Conservation (phyloP, 345 rosid genomes). For the Euphorbia peplus region DNA sequence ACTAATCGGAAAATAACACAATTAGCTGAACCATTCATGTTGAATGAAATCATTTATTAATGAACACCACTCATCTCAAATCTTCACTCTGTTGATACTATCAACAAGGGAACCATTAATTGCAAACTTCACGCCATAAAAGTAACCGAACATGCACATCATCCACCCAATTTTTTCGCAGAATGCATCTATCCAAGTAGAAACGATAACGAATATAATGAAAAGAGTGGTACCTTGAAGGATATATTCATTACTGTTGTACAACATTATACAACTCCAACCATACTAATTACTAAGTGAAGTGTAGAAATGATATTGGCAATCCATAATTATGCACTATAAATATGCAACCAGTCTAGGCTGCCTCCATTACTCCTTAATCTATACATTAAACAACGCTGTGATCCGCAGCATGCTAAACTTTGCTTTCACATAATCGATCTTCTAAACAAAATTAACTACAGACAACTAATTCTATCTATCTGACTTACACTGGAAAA, state of each 20-base stretch:
- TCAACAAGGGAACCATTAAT: too few species aligned
- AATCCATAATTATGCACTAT: slow-evolving; percentile 17
- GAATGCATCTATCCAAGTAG: too few species aligned
- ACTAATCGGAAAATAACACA: too few species aligned
- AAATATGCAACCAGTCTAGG: background rate
- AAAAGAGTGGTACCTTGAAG: slow-evolving; percentile 11
- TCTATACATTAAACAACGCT: slow-evolving; percentile 13
- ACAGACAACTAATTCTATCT: background rate
- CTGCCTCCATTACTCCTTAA: slow-evolving; percentile 10
- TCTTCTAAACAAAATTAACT: too few species aligned
- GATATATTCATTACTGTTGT: slow-evolving; percentile 9
- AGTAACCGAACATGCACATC: too few species aligned
- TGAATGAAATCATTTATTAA: too few species aligned
- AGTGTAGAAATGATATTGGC: slow-evolving; percentile 8
- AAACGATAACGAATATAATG: too few species aligned
- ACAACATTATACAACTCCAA: slow-evolving; percentile 24
- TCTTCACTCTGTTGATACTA: too few species aligned
- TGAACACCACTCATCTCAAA: too few species aligned
- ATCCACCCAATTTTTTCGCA: too few species aligned
- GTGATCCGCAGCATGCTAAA: background rate
- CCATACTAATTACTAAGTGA: slow-evolving; percentile 13
- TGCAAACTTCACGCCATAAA: too few species aligned
- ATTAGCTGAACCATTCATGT: too few species aligned
- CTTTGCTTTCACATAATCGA: background rate
- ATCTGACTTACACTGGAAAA: slow-evolving; percentile 13